Conservation (phyloP, 2,329 filamentous ascomycete species). For the Colletotrichum simmondsii region DNA sequence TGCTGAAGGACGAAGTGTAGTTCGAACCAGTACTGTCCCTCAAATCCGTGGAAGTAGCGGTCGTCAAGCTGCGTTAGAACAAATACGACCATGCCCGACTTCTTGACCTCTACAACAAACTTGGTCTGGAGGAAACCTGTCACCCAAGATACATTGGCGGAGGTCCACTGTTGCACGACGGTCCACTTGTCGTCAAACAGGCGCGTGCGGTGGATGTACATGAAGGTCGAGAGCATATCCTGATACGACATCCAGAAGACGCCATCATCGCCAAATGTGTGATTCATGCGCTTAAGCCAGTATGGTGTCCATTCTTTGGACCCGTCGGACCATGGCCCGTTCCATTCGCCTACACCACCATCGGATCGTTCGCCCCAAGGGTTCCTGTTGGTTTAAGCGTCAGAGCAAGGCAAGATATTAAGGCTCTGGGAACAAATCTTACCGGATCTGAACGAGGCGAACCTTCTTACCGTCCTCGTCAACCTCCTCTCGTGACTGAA, state of each 20-base stretch:
- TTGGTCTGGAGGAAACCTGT: conserved; percentile 56
- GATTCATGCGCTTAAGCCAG: conserved; percentile 77
- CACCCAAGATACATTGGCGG: conserved; percentile 55
- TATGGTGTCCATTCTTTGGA: conserved; percentile 87
- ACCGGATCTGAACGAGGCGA: conserved; percentile 58
- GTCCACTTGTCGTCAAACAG: conserved; percentile 63
- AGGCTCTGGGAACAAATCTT: conserved; percentile 17
- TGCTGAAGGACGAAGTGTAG: conserved; percentile 57
- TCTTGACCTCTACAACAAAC: conserved; percentile 54
- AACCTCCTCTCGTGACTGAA: conserved; percentile 57
- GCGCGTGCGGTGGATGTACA: conserved; percentile 67
- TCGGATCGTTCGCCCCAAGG: conserved; percentile 72
- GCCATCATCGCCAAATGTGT: conserved; percentile 82
- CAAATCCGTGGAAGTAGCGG: conserved; percentile 57
- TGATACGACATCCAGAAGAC: conserved; percentile 71
- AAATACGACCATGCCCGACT: conserved; percentile 53
- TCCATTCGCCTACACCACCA: conserved; percentile 69
- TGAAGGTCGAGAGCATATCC: conserved; percentile 68
- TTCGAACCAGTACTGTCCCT: conserved; percentile 54
- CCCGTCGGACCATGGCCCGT: conserved; percentile 79
- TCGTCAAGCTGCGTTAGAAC: conserved; percentile 58
- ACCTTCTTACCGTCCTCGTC: conserved; percentile 51
- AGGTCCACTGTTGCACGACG: conserved; percentile 56
- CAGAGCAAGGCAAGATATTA: background rate
- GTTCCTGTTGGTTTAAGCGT: conserved; percentile 58